Base-by-base conservation (phyloP, 306 rosid genomes). In the Acmispon strigosus region DNA sequence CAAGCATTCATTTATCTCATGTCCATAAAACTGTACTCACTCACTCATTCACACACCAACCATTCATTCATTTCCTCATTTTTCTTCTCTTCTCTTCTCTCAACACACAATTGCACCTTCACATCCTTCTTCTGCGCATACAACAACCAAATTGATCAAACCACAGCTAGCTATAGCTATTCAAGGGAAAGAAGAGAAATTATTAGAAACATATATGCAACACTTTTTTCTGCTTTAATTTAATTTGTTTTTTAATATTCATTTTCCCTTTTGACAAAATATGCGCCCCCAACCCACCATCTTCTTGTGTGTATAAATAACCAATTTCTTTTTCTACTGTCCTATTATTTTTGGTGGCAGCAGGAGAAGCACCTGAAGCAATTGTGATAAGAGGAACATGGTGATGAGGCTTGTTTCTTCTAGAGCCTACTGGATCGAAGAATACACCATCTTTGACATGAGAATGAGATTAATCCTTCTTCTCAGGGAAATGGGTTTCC, bases 331-430 rank as follows among this genome's bases (percentile, higher is more conserved):
- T 20, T 34, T 51, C 2, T 27, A 5, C 10, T 24, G 12, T 49
- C 39, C 54, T 71, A 10, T 69, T 50, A 27, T 37, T 42, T 57
- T 13, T 52, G 54, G 14, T 43, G 64, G 57, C 62, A 24, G 62
- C 41, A 6, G 68, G 8, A 27, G 24, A 15, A 19, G 78, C 73
- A 60, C 47, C 56, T 49, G 51, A 43, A 74, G 14, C n/a, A n/a
- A n/a, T n/a, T n/a, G n/a, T n/a, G n/a, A n/a, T n/a, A n/a, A 61
- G 72, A 12, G 74, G 80, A 83, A 56, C 16, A 79, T 72, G 84
- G 59, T 20, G 68, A 82, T 62, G 34, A 82, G 62, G 34, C 39
- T 63, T 59, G 49, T 52, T 24, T 45, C 62, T 65, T 41, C 60
- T 24, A 53, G 61, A 18, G 47, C 43, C 36, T 61, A 57, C 61